Conservation (phyloP, 1,284 basidiomycete species). For the Trichosporon inkin region DNA sequence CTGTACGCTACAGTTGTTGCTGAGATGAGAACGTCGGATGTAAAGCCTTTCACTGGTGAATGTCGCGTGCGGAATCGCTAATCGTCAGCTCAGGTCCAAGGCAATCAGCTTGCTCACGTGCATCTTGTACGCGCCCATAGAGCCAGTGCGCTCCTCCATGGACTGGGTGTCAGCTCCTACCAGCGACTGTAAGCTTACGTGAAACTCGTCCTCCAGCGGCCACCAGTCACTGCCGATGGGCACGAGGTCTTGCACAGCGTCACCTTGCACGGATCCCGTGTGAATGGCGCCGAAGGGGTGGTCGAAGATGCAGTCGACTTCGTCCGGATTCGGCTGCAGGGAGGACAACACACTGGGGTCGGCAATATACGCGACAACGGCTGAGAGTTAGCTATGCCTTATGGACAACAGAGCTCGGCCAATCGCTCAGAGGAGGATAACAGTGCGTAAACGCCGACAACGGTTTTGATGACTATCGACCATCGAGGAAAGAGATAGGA, state of each 20-base stretch:
- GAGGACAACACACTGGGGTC: slow-evolving; percentile 55
- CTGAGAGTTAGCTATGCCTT: slow-evolving; percentile 52
- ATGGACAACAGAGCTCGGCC: too few relatives aligned
- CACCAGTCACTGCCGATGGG: slow-evolving; percentile 64
- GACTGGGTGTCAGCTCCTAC: slow-evolving; percentile 32
- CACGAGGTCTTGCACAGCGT: slow-evolving; percentile 54
- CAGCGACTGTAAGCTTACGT: slow-evolving; percentile 53
- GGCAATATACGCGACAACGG: slow-evolving; percentile 67
- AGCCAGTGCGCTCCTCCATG: slow-evolving; percentile 41
- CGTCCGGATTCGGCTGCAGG: slow-evolving; percentile 59
- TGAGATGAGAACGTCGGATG: slow-evolving; percentile 72
- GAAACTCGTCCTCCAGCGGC: slow-evolving; percentile 65
- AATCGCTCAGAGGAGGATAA: too few relatives aligned
- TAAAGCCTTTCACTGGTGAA: slow-evolving; percentile 75
- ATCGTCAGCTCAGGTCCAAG: slow-evolving; percentile 55
- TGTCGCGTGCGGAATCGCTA: slow-evolving; percentile 70
- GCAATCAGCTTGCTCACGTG: slow-evolving; percentile 28
- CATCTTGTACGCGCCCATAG: slow-evolving; percentile 57
- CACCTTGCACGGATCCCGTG: slow-evolving; percentile 55
- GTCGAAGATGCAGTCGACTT: slow-evolving; percentile 73
- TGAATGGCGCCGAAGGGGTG: slow-evolving; percentile 66
- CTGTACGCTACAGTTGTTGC: slow-evolving; percentile 60
- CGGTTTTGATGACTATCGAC: too few relatives aligned
- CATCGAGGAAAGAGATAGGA: neutral
- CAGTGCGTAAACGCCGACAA: too few relatives aligned